These are phyloP conservation scores for Jatropha multifida DNA, from an alignment of 441 rosid genomes.

Conservation along the genomic window DNA sequence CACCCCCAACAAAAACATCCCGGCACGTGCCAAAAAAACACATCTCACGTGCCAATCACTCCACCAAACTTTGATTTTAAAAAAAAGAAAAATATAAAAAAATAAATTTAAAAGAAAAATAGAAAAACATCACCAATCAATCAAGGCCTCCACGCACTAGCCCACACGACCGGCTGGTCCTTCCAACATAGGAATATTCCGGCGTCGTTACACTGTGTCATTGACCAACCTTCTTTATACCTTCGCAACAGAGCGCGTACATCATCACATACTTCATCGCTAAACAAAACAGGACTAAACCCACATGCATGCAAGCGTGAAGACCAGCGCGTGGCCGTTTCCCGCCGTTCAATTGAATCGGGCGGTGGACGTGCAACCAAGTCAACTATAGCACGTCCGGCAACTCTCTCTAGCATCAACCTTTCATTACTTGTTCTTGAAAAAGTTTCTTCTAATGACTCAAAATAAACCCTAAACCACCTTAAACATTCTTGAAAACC, in stretches of 20 bases:
- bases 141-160: slow-evolving; percentile 87
- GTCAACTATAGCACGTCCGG: slow-evolving; percentile 77
- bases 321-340: slow-evolving; percentile 75
- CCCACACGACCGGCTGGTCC: slow-evolving; percentile 93
- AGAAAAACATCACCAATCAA: slow-evolving; percentile 4
- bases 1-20: slow-evolving; percentile 15
- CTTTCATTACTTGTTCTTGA: slow-evolving; percentile 74
- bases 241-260: slow-evolving; percentile 86
- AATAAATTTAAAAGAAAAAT: neutral
- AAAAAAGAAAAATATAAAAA: neutral
- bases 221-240: slow-evolving; percentile 89
- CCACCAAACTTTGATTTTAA: slow-evolving; percentile 17
- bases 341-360: slow-evolving; percentile 71
- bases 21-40: slow-evolving; percentile 43
- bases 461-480: slow-evolving; percentile 93
- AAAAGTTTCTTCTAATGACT: slow-evolving; percentile 77
- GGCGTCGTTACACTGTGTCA: slow-evolving; percentile 57
- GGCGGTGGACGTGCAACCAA: slow-evolving; percentile 65
- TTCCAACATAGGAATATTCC: slow-evolving; percentile 93
- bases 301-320: slow-evolving; percentile 57
- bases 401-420: slow-evolving; percentile 78
- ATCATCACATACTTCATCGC: slow-evolving; percentile 91
- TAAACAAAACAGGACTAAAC: slow-evolving; percentile 41
- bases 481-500: slow-evolving; percentile 71
- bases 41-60: slow-evolving; percentile 49